Conservation (phyloP, 2,329 filamentous ascomycete species). For the Pyrenophora seminiperda region DNA sequence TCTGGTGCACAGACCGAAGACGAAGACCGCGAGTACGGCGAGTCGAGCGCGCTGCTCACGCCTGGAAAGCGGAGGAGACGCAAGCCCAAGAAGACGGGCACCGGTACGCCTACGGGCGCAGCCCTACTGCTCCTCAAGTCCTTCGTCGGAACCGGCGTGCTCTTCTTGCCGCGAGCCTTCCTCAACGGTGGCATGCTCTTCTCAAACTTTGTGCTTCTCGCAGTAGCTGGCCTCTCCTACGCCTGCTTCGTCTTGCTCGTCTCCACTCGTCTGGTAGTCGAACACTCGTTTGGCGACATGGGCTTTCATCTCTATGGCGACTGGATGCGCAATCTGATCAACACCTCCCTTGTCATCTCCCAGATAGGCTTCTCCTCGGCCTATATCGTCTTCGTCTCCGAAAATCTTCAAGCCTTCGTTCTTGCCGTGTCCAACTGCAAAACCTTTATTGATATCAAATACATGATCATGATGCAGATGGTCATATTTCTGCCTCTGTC, state of each 20-base stretch:
- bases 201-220: slow-evolving; percentile 86
- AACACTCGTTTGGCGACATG: slow-evolving; percentile 97
- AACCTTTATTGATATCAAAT: slow-evolving; percentile 82
- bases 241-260: slow-evolving; percentile 97
- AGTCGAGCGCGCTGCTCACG: slow-evolving; percentile 81
- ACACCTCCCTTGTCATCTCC: slow-evolving; percentile 90
- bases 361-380: slow-evolving; percentile 94
- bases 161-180: slow-evolving; percentile 91
- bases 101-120: slow-evolving; percentile 78
- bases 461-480: slow-evolving; percentile 92
- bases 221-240: slow-evolving; percentile 85
- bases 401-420: slow-evolving; percentile 94
- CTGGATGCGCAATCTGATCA: slow-evolving; percentile 85
- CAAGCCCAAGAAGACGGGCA: slow-evolving; percentile 78
- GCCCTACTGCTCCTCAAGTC: slow-evolving; percentile 90
- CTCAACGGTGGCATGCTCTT: slow-evolving; percentile 98
- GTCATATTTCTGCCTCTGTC: slow-evolving; percentile 93
- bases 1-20: slow-evolving; percentile 57
- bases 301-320: slow-evolving; percentile 89
- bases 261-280: slow-evolving; percentile 79
- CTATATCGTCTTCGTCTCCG: slow-evolving; percentile 95
- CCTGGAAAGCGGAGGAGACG: slow-evolving; percentile 71
- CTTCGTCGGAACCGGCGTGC: slow-evolving; percentile 93
- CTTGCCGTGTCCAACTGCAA: slow-evolving; percentile 87
- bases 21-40: slow-evolving; percentile 78